phyloP scores from a whole-genome alignment of 2,329 filamentous ascomycete species.

The Basipetospora chlamydospora region DNA sequence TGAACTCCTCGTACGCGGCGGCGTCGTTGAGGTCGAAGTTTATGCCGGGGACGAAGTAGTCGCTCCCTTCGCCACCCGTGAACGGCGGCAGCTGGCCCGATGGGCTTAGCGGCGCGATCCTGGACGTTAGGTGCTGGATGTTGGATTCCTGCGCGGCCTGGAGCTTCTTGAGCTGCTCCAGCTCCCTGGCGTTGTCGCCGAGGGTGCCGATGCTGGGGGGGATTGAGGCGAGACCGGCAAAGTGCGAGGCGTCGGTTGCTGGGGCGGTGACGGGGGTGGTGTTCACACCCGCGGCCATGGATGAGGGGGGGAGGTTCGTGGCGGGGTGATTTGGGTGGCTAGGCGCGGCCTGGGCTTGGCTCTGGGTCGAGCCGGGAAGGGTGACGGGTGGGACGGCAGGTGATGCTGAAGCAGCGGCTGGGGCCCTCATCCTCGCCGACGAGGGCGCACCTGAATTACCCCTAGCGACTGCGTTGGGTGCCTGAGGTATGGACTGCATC shows the following conservation, averaged over 20 bases:
- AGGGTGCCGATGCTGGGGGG: conserved; percentile 47
- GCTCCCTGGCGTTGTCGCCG: conserved; percentile 54
- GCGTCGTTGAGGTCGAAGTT: conserved; percentile 25
- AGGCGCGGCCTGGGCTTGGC: too few species aligned
- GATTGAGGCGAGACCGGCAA: conserved; percentile 32
- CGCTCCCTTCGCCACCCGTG: conserved; percentile 20
- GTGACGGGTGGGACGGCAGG: conserved; percentile 10
- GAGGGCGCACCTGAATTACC: too few species aligned
- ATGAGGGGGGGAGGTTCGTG: too few species aligned
- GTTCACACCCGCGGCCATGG: conserved; percentile 9
- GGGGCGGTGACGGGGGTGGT: conserved; percentile 12
- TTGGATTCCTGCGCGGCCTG: conserved; percentile 66
- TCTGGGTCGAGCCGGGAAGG: conserved; percentile 6
- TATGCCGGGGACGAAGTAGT: conserved; percentile 16
- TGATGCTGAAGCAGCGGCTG: background rate
- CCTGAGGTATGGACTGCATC: conserved; percentile 5
- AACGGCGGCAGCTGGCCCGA: conserved; percentile 65
- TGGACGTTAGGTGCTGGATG: conserved; percentile 58
- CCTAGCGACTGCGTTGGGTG: background rate
- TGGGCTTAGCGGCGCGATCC: conserved; percentile 68
- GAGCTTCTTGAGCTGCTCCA: conserved; percentile 65
- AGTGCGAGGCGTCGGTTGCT: conserved; percentile 25
- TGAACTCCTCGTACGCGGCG: conserved; percentile 22
- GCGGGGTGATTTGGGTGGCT: too few species aligned
- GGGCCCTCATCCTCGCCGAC: too few species aligned